phyloP scores from a whole-genome alignment of 192 early-diverging fungal species.

The Coemansia reversa region DNA sequence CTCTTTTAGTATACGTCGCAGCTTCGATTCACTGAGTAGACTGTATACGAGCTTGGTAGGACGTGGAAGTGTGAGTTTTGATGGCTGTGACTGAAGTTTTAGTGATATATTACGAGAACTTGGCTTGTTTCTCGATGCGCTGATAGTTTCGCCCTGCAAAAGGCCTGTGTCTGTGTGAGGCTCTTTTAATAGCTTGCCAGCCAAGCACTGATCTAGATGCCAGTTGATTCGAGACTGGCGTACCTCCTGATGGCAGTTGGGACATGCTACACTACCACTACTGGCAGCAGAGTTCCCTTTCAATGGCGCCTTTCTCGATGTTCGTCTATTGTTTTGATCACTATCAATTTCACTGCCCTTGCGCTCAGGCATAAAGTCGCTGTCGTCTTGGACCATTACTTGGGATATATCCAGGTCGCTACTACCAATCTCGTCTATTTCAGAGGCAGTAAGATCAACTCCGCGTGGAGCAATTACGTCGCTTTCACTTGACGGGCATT shows the following conservation, averaged over 20 bases:
- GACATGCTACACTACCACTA: constrained; percentile 28
- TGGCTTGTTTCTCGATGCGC: neutral
- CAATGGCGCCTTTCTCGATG: neutral
- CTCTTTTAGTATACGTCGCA: constrained; percentile 47
- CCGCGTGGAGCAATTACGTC: neutral
- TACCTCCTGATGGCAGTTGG: constrained; percentile 41
- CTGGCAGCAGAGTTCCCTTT: neutral
- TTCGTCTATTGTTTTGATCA: neutral
- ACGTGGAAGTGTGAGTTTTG: constrained; percentile 26
- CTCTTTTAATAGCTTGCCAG: constrained; percentile 13
- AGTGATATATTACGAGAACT: constrained; percentile 1
- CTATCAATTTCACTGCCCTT: neutral
- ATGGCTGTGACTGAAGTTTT: constrained; percentile 9
- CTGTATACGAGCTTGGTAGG: constrained; percentile 56
- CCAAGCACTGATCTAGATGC: constrained; percentile 50
- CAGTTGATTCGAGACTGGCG: constrained; percentile 39
- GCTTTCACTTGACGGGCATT: neutral
- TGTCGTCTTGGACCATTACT: constrained; percentile 20
- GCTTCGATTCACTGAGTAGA: constrained; percentile 47
- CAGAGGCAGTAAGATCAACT: constrained; percentile 16
- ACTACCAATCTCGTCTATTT: constrained; percentile 11
- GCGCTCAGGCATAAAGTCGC: constrained; percentile 30
- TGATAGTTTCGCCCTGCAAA: neutral
- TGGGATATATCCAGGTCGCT: constrained; percentile 10
- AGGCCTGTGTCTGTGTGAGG: neutral